Base-by-base conservation (phyloP, 1,284 basidiomycete genomes). In the Phlebopus sp. region DNA sequence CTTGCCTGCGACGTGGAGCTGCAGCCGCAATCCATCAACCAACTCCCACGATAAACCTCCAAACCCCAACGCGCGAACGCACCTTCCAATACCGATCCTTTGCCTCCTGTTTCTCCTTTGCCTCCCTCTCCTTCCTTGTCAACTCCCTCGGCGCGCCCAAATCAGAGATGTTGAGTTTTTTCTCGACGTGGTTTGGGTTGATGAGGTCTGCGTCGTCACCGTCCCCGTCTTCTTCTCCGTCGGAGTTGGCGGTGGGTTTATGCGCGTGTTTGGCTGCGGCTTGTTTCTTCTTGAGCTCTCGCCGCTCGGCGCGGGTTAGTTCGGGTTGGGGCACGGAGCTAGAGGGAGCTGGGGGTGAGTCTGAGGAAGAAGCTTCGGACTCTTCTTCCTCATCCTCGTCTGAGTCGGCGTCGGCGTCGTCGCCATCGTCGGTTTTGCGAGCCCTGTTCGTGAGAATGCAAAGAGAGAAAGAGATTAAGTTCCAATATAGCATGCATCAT, bases 101-200 rank as follows among this genome's bases (percentile, higher is more conserved):
- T 0, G 92, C 90, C 5, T 92, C 90, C 62, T 90, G 81, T 73
- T 92, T 93, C 68, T 94, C 91, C 60, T 91, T 91, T 59, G 82
- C 82, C 62, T 96, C 93, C 55, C 92, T 77, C 67, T 92, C 90
- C 52, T 79, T 76, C 50, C 90, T 72, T 25, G 78, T 76, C 48
- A 86, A 60, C 61, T 88, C 77, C 51, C 71, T 68, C 1, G 81
- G 77, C 9, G 72, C 69, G 43, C 70, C 72, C 18, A 86, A 56
- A 62, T 86, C 84, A 5, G 81, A 75, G 32, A 87, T 81, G 43
- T 75, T 85, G 64, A 86, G 57, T 60, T 82, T 83, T 74, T 81
- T 84, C 59, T 71, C 61, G 44, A 81, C 72, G 59, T 80, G 85
- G 56, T 88, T 87, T n/a, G 82, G 81, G 58, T 88, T 88, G 56